Evolutionary conservation across 1,284 basidiomycete genomes (phyloP), one percentile per base, ranked within the genome.

Genomic region (Malassezia psittaci): DNA sequence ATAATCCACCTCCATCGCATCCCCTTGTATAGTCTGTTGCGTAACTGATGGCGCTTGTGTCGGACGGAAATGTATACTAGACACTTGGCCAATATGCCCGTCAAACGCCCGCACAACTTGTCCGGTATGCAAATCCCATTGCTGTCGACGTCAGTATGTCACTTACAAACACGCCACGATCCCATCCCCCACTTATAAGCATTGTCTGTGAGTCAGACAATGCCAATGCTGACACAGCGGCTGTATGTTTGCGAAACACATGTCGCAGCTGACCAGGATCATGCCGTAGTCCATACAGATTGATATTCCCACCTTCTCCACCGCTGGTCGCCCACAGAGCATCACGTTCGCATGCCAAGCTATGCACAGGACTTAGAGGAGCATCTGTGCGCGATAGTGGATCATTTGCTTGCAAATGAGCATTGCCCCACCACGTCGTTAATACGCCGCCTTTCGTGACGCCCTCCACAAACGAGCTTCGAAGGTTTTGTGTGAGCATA

Each of bases 71-170:
- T 85, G 83, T 40, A 96, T 77, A 12, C 84, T 83, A 3, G 88
- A 85, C 11, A 98, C 81, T 72, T 96, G 91, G 2, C 89, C 84
- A 24, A 85, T 85, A 69, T 94, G 89, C 0, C 85, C 82, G 0
- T 82, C 83, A 68, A 88, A 96, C 38, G 81, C 83, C 42, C 90
- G 83, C 5, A 85, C 81, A 34, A 80, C 78, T 63, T 88, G 82
- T 1, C 94, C 94, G 0, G 86, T 93, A 69, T 98, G 88, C 46
- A 98, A 80, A 77, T 98, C 93, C 93, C 94, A 98, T 83, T 94
- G 87, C 88, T 96, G 71, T 37, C 24, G 24, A 29, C 7, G 18
- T 16, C n/a, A 16, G 35, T 10, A n/a, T 19, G 11, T 4, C 1
- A 80, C 87, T 76, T 75, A 91, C 91, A 54, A 85, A 79, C 4